A percentile compares a stretch with the other conserved stretches of the same genome.
Conservation (phyloP, 768 basidiomycete species). For the Boletus barrowsii region DNA sequence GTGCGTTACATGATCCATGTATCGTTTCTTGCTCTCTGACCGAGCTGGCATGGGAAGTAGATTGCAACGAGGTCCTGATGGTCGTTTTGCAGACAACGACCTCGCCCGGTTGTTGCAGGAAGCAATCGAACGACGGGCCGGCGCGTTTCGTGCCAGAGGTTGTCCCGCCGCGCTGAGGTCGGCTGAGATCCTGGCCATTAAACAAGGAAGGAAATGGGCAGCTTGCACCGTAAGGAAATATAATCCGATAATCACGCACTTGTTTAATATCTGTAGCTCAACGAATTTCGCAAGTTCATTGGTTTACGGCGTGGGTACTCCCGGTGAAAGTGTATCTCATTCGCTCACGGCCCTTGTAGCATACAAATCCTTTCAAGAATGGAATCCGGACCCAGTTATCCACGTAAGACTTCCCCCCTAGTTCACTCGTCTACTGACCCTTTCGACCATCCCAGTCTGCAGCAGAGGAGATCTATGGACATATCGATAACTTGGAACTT, state of each 20-base stretch:
- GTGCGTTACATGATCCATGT: conserved; percentile 26
- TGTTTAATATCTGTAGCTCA: conserved; percentile 39
- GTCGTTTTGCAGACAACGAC: conserved; percentile 61
- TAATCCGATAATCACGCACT: neutral
- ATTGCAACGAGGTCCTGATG: conserved; percentile 46
- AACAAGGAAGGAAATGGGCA: conserved; percentile 66
- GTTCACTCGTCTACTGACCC: neutral
- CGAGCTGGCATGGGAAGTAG: conserved; percentile 27
- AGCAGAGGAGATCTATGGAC: conserved; percentile 62
- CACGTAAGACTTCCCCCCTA: conserved; percentile 36
- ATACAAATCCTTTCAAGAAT: conserved; percentile 62
- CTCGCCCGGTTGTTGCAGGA: conserved; percentile 60
- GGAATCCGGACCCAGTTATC: conserved; percentile 64
- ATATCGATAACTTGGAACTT: conserved; percentile 79
- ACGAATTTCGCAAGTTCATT: conserved; percentile 71
- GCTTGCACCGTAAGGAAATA: conserved; percentile 56
- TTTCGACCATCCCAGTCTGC: conserved; percentile 40
- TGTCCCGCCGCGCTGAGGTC: conserved; percentile 62
- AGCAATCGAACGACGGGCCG: conserved; percentile 56
- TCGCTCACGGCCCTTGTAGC: conserved; percentile 38
- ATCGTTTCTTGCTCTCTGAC: neutral
- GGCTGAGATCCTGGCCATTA: conserved; percentile 68
- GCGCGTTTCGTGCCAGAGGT: conserved; percentile 66
- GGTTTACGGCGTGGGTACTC: conserved; percentile 57
- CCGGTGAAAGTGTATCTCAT: neutral